These are phyloP conservation scores for Ustilago crameri DNA, from an alignment of 1,284 basidiomycete genomes.

Conservation along the genomic window DNA sequence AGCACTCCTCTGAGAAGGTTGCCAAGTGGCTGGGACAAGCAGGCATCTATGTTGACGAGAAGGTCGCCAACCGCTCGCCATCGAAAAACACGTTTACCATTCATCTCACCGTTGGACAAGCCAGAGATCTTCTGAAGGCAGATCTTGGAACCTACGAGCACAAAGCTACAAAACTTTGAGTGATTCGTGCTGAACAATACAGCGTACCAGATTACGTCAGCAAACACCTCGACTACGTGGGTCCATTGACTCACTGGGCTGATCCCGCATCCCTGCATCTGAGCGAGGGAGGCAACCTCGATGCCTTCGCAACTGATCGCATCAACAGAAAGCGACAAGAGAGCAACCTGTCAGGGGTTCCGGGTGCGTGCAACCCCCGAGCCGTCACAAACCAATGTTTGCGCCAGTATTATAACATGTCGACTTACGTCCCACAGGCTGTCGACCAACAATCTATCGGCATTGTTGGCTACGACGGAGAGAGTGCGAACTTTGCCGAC, in stretches of 20 bases:
- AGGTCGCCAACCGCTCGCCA: constrained; percentile 63
- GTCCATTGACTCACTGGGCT: constrained; percentile 55
- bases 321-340: too few relatives aligned
- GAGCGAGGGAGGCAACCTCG: neutral
- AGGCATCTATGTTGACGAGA: constrained; percentile 64
- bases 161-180: constrained; percentile 36
- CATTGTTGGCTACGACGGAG: constrained; percentile 56
- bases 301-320: too few relatives aligned
- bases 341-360: constrained; percentile 15
- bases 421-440: constrained; percentile 50
- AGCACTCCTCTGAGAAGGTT: constrained; percentile 64
- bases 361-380: constrained; percentile 42
- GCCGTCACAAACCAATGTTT: constrained; percentile 54
- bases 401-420: constrained; percentile 57
- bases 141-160: constrained; percentile 59
- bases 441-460: constrained; percentile 45
- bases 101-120: constrained; percentile 73
- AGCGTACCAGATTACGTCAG: constrained; percentile 47
- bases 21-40: constrained; percentile 74
- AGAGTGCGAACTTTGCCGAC: constrained; percentile 71
- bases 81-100: constrained; percentile 73
- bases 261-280: constrained; percentile 17
- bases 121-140: constrained; percentile 70
- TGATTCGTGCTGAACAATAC: constrained; percentile 56
- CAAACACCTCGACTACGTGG: constrained; percentile 56